Evolutionary conservation across 1,284 basidiomycete genomes (phyloP), one percentile per base, ranked within the genome.

Genomic region (Golubevia sp.): DNA sequence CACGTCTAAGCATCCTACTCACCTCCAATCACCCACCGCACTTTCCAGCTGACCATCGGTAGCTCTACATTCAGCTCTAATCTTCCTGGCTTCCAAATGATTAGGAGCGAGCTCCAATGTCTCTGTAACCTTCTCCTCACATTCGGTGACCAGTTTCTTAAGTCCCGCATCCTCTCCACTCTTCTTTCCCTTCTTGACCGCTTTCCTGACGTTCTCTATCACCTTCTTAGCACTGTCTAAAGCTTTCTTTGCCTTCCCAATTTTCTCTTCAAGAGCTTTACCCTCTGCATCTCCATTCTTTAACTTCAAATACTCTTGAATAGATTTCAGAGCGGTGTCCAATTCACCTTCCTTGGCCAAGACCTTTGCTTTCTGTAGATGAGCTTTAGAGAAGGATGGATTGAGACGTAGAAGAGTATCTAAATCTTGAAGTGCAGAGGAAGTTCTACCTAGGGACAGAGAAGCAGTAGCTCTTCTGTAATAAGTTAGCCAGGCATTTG

Each of bases 391-490:
- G 56, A 82, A 82, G 49, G 66, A 59, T 7, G 80, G 77, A 59
- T 82, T 80, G 49, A 77, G 64, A 26, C 64, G 59, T 20, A 80
- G 59, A 15, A 78, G 55, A 21, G 61, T 67, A 27, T 76, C 60
- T 57, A 82, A 67, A 50, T 80, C 79, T 8, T 71, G 63, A 3
- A 80, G 65, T 2, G 80, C 80, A 1, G 77, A 70, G 1, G 64
- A 62, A 8, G 77, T 75, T 25, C 80, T 68, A 8, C 79, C 80
- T 25, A 81, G 68, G 18, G 79, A 77, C 48, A 82, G 77, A 51
- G 72, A 70, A 20, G 80, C 80, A 8, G 80, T 83, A 2, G 79
- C 73, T 23, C 80, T 67, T 3, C 79, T 67, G 62, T 77, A 83
- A 71, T 81, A 80, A 23, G 74, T 69, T 24, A 82, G 71, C 60